Evolutionary conservation across 2,329 filamentous ascomycete species (phyloP), one percentile per base, ranked within the genome.

Genomic region (Xylariaceae sp.): DNA sequence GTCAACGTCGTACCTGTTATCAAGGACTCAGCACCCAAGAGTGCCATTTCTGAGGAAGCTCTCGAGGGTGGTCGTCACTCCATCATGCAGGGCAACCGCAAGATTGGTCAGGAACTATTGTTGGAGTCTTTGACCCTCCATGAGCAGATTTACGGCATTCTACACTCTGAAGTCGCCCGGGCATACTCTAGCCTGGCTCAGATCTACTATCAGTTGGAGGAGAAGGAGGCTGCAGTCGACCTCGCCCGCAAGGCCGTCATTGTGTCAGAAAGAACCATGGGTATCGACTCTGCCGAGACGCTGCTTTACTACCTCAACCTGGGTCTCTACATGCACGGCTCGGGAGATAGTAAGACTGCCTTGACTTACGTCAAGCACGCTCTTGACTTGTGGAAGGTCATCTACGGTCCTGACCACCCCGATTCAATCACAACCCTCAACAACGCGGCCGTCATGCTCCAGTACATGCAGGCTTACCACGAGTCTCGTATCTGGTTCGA

Each of bases 391-490:
- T 97, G 93, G 93, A 97, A 96, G 80, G 84, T 97, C 68, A 93
- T 97, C 69, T 99, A 97, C 72, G 94, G 94, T 37, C 80, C 88
- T 35, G 89, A 91, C 69, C 94, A 99, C 76, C 94, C 94, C 2
- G 94, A 99, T 76, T 96, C 92, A 7, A 97, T 99, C 76, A 99
- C 95, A 7, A 97, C 94, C 13, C 88, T 97, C 76, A 99, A 97
- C 83, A 99, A 99, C 71, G 93, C 91, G 17, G 94, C 94, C 6
- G 94, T 99, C 61, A 99, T 99, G 94, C 85, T 99, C 60, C 94
- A 99, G 76, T 88, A 92, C 58, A 83, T 97, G 68, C 96, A 97
- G 80, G 87, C 89, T 62, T 99, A 96, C 78, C 88, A 93, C 68
- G 91, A 96, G 76, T 97, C 93, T 51, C 88, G 94, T 55, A 82